Base-by-base conservation (phyloP, 805 yeast species). In the Metschnikowia matae region DNA sequence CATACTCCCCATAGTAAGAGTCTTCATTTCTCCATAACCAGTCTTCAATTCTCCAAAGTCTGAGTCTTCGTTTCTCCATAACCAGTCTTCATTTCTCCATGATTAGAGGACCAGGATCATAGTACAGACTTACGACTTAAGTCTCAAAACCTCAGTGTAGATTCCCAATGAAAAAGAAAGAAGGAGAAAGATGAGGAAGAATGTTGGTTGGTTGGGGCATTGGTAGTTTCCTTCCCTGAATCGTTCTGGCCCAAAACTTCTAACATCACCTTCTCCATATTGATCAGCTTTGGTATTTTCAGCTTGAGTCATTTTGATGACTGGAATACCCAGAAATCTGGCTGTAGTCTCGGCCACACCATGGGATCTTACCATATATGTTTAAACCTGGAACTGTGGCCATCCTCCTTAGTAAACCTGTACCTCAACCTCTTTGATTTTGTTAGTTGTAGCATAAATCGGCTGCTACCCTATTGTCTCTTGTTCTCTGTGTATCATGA, bases 181-280 rank as follows among this genome's bases (percentile, higher is more conserved):
- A n/a, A n/a, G n/a, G n/a, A n/a, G n/a, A n/a, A n/a, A n/a, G n/a
- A n/a, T n/a, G 11, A 26, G 2, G 29, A 8, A 95, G 75, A 96
- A 88, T 0, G 98, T 89, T 4, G 99, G 99, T 58, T 95, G 96
- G 68, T 90, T 81, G 48, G 99, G 98, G 98, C 96, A 67, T 94
- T 92, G 8, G 98, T 82, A 37, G 94, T 98, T 1, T 97, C 96
- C 67, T 86, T 89, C 53, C 94, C 96, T 1, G 99, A 98, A 54
- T 88, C 96, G 54, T 85, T 76, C 73, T 94, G 99, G 36, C 99
- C 99, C 57, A 94, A 96, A 58, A 94, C 98, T 51, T 80, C 84
- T 13, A 80, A 70, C 53, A 94, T 78, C 53, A 83, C 96, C 55
- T 77, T 82, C 74, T 94, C 98, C 98, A 94, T 94, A 64, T 85